Base-by-base conservation (phyloP, 1,284 basidiomycete species). In the Wallemia ichthyophaga region DNA sequence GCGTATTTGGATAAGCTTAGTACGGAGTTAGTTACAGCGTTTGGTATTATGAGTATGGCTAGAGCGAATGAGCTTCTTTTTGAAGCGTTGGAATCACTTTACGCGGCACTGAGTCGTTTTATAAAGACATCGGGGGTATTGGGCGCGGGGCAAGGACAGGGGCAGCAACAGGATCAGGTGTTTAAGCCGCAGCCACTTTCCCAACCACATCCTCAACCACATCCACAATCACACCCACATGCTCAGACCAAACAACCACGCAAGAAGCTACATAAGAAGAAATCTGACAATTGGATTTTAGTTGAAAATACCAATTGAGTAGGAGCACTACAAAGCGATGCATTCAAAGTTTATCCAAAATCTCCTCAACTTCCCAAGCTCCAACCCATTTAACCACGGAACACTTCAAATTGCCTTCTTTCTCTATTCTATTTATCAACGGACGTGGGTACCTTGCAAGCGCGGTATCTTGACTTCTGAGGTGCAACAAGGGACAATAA, bases 361-460 rank as follows among this genome's bases (percentile, higher is more conserved):
- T 77, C 70, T 89, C 85, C 68, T 94, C 89, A 57, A 88, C 80
- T 68, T 92, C 83, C 88, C 89, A 94, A 58, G 87, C 88, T 56
- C 86, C 86, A 15, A 78, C 79, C 88, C 89, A 94, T 66, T 84
- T 81, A 65, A 78, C 75, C 62, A 88, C 75, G 59, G 79, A 70
- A 63, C 81, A 81, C 62, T 78, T 76, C 62, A 91, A 72, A 17
- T 82, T 81, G 31, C 82, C 84, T 60, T 88, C 82, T 55, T 74
- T 73, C 56, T 74, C 72, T 64, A 94, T 84, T 27, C 84, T 76
- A 63, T 74, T 76, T 64, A 85, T 78, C 48, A 94, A 72, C 57
- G 82, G 85, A 58, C 83, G 78, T 67, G 76, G 76, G 59, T 74
- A 78, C 61, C 89, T 76, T 62, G 86, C 89, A 58, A 86, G 75